Conservation (phyloP, 2,329 filamentous ascomycete genomes). For the Trichoderma citrinoviride region DNA sequence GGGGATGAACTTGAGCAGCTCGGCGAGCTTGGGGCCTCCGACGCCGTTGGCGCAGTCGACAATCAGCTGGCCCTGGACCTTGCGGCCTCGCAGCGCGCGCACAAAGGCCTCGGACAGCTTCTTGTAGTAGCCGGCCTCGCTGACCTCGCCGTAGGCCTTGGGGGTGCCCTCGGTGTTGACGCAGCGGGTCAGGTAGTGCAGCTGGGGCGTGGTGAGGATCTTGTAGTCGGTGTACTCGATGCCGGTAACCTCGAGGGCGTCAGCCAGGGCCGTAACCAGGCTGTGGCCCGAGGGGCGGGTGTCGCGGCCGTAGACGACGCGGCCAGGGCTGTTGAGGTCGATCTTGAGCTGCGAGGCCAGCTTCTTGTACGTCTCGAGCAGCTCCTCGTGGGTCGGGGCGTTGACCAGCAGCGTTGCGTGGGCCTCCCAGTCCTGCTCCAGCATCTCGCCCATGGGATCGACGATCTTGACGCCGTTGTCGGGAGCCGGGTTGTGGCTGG, state of each 20-base stretch:
- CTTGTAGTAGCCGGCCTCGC: slow-evolving; percentile 90
- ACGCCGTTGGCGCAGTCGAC: slow-evolving; percentile 98
- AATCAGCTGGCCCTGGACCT: slow-evolving; percentile 68
- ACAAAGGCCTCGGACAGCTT: slow-evolving; percentile 86
- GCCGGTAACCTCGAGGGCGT: slow-evolving; percentile 73
- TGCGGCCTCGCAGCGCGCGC: slow-evolving; percentile 74
- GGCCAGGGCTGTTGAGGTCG: slow-evolving; percentile 66
- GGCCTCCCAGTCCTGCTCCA: slow-evolving; percentile 91
- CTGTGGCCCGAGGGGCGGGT: slow-evolving; percentile 88
- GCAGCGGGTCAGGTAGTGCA: slow-evolving; percentile 94
- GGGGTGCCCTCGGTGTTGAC: slow-evolving; percentile 88
- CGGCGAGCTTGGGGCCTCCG: slow-evolving; percentile 83
- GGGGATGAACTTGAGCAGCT: slow-evolving; percentile 81
- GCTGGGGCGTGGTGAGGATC: slow-evolving; percentile 91
- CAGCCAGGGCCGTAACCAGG: slow-evolving; percentile 74
- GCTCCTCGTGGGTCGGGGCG: slow-evolving; percentile 68
- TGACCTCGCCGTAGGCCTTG: slow-evolving; percentile 83
- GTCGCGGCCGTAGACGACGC: slow-evolving; percentile 87
- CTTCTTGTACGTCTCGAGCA: slow-evolving; percentile 72
- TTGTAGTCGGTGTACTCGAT: slow-evolving; percentile 81
- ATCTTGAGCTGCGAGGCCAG: slow-evolving; percentile 75
- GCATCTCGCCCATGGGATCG: slow-evolving; percentile 97
- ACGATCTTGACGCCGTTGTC: slow-evolving; percentile 96
- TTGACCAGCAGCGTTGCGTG: slow-evolving; percentile 90
- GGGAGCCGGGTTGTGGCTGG: slow-evolving; percentile 84